phyloP scores from a whole-genome alignment of 345 rosid species.

The Erysimum cheiranthoides region DNA sequence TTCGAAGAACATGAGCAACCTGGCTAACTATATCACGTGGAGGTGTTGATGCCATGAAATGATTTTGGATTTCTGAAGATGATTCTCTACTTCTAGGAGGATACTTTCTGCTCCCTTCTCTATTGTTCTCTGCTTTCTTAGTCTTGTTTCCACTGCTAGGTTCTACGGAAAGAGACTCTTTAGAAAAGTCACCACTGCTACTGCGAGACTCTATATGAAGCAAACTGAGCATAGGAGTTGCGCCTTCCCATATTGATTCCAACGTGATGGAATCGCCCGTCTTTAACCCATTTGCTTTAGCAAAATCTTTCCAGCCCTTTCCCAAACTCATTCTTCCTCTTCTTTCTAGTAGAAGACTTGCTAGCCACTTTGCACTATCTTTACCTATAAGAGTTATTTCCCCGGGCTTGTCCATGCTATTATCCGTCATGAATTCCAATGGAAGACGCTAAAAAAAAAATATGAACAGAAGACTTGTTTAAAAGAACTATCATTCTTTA shows the following conservation, averaged over 20 bases:
- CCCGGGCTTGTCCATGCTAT: constrained; percentile 24
- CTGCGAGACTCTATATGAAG: background rate
- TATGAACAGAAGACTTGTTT: background rate
- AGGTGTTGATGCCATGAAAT: background rate
- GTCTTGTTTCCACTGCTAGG: constrained; percentile 4
- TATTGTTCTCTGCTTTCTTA: background rate
- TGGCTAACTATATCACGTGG: background rate
- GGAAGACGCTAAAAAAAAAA: constrained; percentile 5
- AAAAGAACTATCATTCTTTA: background rate
- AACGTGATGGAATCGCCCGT: background rate
- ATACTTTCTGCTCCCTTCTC: constrained; percentile 11
- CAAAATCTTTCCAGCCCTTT: constrained; percentile 33
- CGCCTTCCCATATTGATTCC: constrained; percentile 16
- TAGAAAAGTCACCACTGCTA: background rate
- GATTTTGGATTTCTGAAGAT: constrained; percentile 21
- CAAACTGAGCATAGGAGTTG: background rate
- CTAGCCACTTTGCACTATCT: constrained; percentile 32
- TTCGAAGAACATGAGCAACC: constrained; percentile 17
- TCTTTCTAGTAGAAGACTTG: constrained; percentile 2
- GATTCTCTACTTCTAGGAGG: constrained; percentile 8
- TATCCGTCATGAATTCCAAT: constrained; percentile 3
- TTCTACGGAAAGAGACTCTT: background rate
- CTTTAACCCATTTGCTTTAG: constrained; percentile 23
- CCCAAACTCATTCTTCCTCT: constrained; percentile 24
- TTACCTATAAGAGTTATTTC: constrained; percentile 33